A percentile compares a stretch with the other conserved stretches of the same genome.
phyloP scores from a whole-genome alignment of 495 filamentous ascomycete genomes.

The Penicillium manginii region DNA sequence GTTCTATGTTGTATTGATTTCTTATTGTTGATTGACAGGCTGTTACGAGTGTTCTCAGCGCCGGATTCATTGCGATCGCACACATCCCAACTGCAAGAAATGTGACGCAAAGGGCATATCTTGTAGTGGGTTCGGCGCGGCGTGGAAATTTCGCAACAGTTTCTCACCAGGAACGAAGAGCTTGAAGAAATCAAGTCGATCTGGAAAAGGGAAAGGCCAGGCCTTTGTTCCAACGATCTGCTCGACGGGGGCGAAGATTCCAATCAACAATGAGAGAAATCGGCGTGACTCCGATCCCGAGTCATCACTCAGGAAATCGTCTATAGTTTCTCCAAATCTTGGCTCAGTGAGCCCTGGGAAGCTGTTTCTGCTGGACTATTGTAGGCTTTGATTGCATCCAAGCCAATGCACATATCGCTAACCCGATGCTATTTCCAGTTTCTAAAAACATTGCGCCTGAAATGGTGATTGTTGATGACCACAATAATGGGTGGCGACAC shows the following conservation, averaged over 20 bases:
- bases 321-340: not conserved
- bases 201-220: not conserved
- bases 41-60: conserved; percentile 1
- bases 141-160: not conserved
- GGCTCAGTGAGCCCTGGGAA: not conserved
- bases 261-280: not conserved
- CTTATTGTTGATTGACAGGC: not conserved
- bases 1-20: not conserved
- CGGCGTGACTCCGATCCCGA: not conserved
- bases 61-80: conserved; percentile 1
- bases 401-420: not conserved
- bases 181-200: not conserved
- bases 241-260: not conserved
- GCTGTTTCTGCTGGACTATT: not conserved
- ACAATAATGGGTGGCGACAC: not conserved
- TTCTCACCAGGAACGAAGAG: not conserved
- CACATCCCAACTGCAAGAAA: conserved; percentile 1
- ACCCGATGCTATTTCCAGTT: not conserved
- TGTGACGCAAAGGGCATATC: not conserved
- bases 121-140: not conserved
- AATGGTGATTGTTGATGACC: not conserved
- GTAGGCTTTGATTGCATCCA: not conserved
- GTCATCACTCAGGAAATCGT: not conserved
- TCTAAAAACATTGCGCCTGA: not conserved
- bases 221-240: not conserved